These are phyloP conservation scores for Lepiota brunneoincarnata DNA, from an alignment of 768 basidiomycete species.

Conservation along the genomic window DNA sequence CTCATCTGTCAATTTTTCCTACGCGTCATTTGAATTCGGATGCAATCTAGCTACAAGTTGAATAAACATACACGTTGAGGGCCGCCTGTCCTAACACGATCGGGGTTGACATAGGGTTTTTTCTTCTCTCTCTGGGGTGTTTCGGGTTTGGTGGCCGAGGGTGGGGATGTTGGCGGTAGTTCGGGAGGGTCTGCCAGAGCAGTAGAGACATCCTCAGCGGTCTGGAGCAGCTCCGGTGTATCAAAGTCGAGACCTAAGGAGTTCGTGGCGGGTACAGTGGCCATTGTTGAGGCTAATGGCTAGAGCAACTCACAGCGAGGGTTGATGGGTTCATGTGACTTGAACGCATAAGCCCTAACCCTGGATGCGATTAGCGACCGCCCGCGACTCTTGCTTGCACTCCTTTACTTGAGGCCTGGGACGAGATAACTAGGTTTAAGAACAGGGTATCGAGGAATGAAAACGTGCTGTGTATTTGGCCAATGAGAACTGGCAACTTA, in stretches of 20 bases:
- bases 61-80: constrained; percentile 54
- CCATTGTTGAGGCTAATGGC: constrained; percentile 18
- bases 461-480: too few species aligned
- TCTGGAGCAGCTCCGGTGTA: constrained; percentile 28
- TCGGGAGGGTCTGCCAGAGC: constrained; percentile 1
- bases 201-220: constrained; percentile 7
- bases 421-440: too few species aligned
- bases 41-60: background rate
- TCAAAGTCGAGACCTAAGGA: constrained; percentile 72
- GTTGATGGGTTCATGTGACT: constrained; percentile 12
- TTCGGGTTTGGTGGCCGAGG: constrained; percentile 19
- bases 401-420: background rate
- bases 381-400: background rate
- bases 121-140: constrained; percentile 45
- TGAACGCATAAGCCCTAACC: constrained; percentile 27
- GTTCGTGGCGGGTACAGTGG: constrained; percentile 40
- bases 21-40: constrained; percentile 2
- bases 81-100: constrained; percentile 84
- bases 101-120: constrained; percentile 77
- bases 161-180: constrained; percentile 14
- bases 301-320: too few species aligned
- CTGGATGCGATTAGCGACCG: constrained; percentile 1
- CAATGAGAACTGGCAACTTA: too few species aligned
- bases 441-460: background rate
- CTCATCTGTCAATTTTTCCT: constrained; percentile 72